Conservation (phyloP, 345 rosid genomes). For the Eucalyptus camaldulensis region DNA sequence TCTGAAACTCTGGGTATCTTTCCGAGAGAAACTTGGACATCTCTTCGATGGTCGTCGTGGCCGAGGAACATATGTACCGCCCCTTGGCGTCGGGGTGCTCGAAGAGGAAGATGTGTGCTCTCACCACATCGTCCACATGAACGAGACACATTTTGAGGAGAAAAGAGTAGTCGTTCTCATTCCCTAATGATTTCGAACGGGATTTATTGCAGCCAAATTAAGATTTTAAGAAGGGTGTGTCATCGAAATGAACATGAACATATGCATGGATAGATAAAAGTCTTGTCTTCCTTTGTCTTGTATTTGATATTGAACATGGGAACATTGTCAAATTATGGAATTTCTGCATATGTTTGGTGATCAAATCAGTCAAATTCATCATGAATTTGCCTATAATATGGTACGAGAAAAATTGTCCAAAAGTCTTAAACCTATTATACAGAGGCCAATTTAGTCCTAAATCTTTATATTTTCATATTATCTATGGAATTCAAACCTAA, state of each 20-base stretch:
- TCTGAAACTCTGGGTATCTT: slow-evolving; percentile 13
- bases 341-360: neutral
- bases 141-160: slow-evolving; percentile 1
- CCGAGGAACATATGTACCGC: slow-evolving; percentile 21
- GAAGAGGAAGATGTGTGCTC: slow-evolving; percentile 26
- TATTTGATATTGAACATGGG: neutral
- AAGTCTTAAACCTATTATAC: no score
- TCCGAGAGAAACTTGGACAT: slow-evolving; percentile 9
- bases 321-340: neutral
- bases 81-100: slow-evolving; percentile 21
- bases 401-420: no score
- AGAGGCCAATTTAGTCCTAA: no score
- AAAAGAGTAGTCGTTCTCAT: neutral
- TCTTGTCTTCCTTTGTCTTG: neutral
- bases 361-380: no score
- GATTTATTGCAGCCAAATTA: neutral
- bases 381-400: no score
- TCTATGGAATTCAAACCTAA: no score
- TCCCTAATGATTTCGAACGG: neutral
- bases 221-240: neutral
- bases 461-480: no score
- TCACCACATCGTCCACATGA: slow-evolving; percentile 26
- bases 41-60: neutral
- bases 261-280: neutral
- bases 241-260: neutral